Evolutionary conservation across 768 basidiomycete genomes (phyloP), one percentile per base, ranked within the genome.

Genomic region (Exsudoporus frostii): DNA sequence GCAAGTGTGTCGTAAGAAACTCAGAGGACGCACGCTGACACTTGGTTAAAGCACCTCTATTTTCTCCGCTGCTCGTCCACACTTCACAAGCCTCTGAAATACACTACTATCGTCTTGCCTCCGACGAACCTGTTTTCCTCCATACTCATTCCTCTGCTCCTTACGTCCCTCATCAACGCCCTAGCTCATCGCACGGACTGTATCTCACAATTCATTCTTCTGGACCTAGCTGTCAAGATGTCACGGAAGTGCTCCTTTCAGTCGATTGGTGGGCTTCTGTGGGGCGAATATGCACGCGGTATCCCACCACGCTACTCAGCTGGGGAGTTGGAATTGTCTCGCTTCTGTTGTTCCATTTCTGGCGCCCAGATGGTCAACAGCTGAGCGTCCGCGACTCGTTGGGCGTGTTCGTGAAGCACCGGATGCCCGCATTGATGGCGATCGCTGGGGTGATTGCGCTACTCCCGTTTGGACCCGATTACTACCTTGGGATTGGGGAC

Each of bases 321-420:
- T 97, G 94, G 88, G 76, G 84, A 3, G 72, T 87, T 2, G 92
- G 88, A 5, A 69, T 91, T n/a, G 80, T 84, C 1, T 74, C 79
- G 5, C 58, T 89, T 15, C 61, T 85, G 0, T 50, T 88, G 20
- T 85, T 80, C 58, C 68, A 76, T 32, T 78, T 76, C 7, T 84
- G 80, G 82, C 46, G 62, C 25, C 61, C 69, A 14, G 54, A 60
- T 10, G 66, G 67, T 25, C 64, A 72, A 56, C 58, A 66, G 10
- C 81, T 82, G 11, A 75, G 71, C 15, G 74, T 85, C 20, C 51
- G 56, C n/a, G 71, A 78, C 39, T 81, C 86, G 1, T 66, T 90
- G 45, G 45, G 63, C 3, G 50, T 56, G 22, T 88, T 83, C 61
- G 66, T 68, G 45, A 71, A 59, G 39, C 40, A 57, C 36, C 66